Evolutionary conservation across 2,329 filamentous ascomycete species (phyloP).

Genomic region (Hymenotorrendiella dingleyae): DNA sequence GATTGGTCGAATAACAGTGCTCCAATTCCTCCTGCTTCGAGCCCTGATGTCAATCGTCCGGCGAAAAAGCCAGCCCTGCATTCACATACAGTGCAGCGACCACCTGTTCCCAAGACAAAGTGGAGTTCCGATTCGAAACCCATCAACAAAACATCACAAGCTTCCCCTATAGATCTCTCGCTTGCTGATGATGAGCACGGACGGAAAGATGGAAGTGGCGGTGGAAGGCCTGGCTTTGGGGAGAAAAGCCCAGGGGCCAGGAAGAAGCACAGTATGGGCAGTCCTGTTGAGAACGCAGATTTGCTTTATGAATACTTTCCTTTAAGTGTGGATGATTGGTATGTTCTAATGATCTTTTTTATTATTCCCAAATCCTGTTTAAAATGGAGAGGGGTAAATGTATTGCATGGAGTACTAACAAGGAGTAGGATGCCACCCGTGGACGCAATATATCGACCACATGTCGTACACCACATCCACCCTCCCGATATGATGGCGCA

Average conservation of each 20-base stretch:
- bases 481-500: slow-evolving; percentile 66
- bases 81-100: slow-evolving; percentile 10
- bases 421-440: slow-evolving; percentile 65
- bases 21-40: slow-evolving; percentile 7
- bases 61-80: slow-evolving; percentile 19
- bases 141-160: slow-evolving; percentile 6
- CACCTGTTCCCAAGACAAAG: slow-evolving; percentile 25
- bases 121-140: slow-evolving; percentile 28
- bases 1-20: slow-evolving; percentile 20
- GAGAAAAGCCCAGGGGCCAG: slow-evolving; percentile 29
- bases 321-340: slow-evolving; percentile 81
- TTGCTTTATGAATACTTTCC: slow-evolving; percentile 93
- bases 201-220: slow-evolving; percentile 1
- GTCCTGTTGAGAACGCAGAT: slow-evolving; percentile 71
- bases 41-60: slow-evolving; percentile 13
- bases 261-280: slow-evolving; percentile 37
- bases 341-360: slow-evolving; percentile 27
- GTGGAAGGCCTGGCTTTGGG: slow-evolving; percentile 26
- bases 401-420: slow-evolving; percentile 29
- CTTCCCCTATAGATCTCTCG: slow-evolving; percentile 27
- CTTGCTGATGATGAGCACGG: slow-evolving; percentile 26
- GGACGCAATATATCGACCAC: slow-evolving; percentile 83
- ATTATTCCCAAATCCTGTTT: no score
- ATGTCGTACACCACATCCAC: slow-evolving; percentile 82
- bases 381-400: no score